Conservation (phyloP, 1,284 basidiomycete species). For the Tilletia indica region DNA sequence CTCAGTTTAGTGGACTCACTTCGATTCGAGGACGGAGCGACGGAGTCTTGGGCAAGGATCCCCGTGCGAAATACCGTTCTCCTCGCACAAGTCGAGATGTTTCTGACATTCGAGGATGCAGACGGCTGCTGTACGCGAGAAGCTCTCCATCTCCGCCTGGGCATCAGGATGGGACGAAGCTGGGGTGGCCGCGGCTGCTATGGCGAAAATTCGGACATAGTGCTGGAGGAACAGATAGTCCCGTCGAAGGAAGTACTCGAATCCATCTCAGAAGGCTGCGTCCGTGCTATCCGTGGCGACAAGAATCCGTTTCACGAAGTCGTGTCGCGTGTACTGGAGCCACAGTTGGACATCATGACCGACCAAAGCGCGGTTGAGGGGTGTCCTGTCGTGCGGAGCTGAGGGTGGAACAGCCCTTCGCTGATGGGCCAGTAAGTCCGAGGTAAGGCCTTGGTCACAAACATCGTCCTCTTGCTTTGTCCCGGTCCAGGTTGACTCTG, state of each 20-base stretch:
- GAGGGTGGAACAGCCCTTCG: slow-evolving; percentile 60
- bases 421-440: slow-evolving; percentile 63
- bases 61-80: slow-evolving; percentile 37
- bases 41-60: slow-evolving; percentile 42
- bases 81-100: slow-evolving; percentile 40
- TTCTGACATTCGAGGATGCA: slow-evolving; percentile 41
- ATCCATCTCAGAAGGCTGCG: slow-evolving; percentile 51
- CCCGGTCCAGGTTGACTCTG: slow-evolving; percentile 15
- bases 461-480: slow-evolving; percentile 24
- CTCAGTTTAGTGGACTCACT: slow-evolving; percentile 58
- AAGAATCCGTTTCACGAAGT: slow-evolving; percentile 75
- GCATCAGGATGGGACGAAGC: slow-evolving; percentile 66
- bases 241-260: slow-evolving; percentile 78
- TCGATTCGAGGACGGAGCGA: slow-evolving; percentile 21
- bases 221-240: slow-evolving; percentile 61
- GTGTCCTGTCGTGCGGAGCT: not conserved
- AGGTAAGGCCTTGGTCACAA: slow-evolving; percentile 70
- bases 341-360: slow-evolving; percentile 31
- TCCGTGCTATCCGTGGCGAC: slow-evolving; percentile 64
- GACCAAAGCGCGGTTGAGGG: not conserved
- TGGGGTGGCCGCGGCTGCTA: slow-evolving; percentile 64
- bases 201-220: slow-evolving; percentile 61
- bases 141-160: slow-evolving; percentile 67
- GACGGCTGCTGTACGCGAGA: slow-evolving; percentile 62
- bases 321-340: slow-evolving; percentile 64